Evolutionary conservation across 139 green algal species (phyloP).

Genomic region (Tetradesmus obliquus): DNA sequence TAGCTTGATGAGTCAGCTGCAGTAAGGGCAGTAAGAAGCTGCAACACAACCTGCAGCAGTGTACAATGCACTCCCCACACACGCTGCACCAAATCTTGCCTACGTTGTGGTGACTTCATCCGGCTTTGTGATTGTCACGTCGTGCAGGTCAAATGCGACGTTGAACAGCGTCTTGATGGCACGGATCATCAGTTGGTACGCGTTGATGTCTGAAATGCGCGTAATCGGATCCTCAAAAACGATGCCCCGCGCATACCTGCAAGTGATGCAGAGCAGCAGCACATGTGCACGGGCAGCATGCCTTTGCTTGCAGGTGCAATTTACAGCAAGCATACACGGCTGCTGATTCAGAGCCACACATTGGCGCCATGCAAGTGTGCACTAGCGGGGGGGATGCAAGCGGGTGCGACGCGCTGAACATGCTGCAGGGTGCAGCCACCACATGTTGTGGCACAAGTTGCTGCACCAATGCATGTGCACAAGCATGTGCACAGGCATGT

Average conservation of each 20-base stretch:
- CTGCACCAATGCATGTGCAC: no score
- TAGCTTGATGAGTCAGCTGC: no score
- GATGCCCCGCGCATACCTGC: constrained; percentile 48
- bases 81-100: neutral
- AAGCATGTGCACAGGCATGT: no score
- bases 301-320: neutral
- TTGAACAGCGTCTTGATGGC: constrained; percentile 67
- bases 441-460: neutral
- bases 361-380: neutral
- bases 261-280: neutral
- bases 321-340: neutral
- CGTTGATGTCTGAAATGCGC: constrained; percentile 43
- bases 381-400: neutral
- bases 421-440: neutral
- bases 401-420: neutral
- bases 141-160: constrained; percentile 67
- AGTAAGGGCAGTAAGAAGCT: no score
- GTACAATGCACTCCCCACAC: no score
- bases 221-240: constrained; percentile 66
- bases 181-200: constrained; percentile 53
- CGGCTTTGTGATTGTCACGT: constrained; percentile 46
- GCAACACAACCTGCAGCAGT: no score
- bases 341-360: neutral
- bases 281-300: neutral
- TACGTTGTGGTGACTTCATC: constrained; percentile 59